Conservation (phyloP, 2,329 filamentous ascomycete species). For the Elsinoe perseae region DNA sequence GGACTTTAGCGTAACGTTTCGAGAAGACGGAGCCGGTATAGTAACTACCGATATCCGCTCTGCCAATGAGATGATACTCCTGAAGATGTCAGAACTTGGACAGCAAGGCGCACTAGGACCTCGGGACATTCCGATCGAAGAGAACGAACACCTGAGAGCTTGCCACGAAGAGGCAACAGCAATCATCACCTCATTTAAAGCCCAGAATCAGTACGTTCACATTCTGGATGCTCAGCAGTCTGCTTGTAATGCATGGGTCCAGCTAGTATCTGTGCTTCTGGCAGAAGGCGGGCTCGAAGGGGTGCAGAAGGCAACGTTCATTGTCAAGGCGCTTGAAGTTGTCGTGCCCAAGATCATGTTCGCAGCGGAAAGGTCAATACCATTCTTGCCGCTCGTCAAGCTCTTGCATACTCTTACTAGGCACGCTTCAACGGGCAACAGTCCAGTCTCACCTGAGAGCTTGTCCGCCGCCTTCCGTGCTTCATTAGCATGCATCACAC, state of each 20-base stretch:
- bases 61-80: constrained; percentile 63
- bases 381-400: constrained; percentile 67
- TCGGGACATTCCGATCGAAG: constrained; percentile 25
- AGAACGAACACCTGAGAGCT: constrained; percentile 19
- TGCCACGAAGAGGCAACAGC: constrained; percentile 53
- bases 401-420: constrained; percentile 67
- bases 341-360: constrained; percentile 81
- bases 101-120: constrained; percentile 32
- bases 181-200: constrained; percentile 55
- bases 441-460: constrained; percentile 78
- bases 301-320: constrained; percentile 64
- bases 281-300: constrained; percentile 73
- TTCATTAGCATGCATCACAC: constrained; percentile 50
- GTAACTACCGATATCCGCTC: constrained; percentile 50
- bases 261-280: constrained; percentile 74
- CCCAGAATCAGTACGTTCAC: constrained; percentile 56
- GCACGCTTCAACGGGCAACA: constrained; percentile 24
- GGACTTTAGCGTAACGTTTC: constrained; percentile 59
- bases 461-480: constrained; percentile 87
- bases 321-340: constrained; percentile 78
- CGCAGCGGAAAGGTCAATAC: constrained; percentile 60
- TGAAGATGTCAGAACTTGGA: constrained; percentile 58
- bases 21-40: constrained; percentile 53
- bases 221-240: constrained; percentile 51
- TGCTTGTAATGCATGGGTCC: constrained; percentile 75